Evolutionary conservation across 495 filamentous ascomycete species (phyloP), one percentile per base, ranked within the genome.

Genomic region (Umbilicaria muhlenbergii): DNA sequence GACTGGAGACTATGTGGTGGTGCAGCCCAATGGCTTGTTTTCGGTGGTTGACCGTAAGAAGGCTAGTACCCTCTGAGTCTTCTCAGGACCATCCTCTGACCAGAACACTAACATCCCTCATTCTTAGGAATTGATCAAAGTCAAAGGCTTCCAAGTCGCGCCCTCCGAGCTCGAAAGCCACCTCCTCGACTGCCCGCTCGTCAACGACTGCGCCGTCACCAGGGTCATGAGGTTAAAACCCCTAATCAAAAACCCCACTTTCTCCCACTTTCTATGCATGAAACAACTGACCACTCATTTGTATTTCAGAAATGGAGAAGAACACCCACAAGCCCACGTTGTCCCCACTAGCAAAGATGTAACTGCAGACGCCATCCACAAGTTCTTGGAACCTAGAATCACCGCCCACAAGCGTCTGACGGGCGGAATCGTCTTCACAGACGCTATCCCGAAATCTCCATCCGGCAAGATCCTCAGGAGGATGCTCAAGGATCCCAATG

Each of bases 391-490:
- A 28, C 24, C 24, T 1, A 6, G 24, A 6, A 28, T 28, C 24
- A 7, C 24, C 24, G 24, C 24, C 24, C 81, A 91, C 55, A 93
- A 93, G 71, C 85, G 82, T 80, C 61, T 93, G 46, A 81, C 78
- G 57, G 86, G 85, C 5, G 86, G 87, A 3, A 68, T 93, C 8
- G 73, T 80, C 53, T 94, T 94, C 52, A 61, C 78, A 15, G 73
- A 79, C 48, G 67, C 50, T 1, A 70, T 94, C 43, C 86, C 87
- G 17, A 93, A 93, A 69, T 89, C 81, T 53, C 80, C 87, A 0
- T 84, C 79, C 56, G 86, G 86, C 12, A 93, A 94, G 78, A 93
- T 94, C 50, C 55, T 94, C 54, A 65, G 85, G 33, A 68, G 83
- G n/a, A 51, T 91, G 47, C 59, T 94, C 42, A 72, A 83, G 24